Evolutionary conservation across 208 protist genomes (phyloP), one percentile per base, ranked within the genome.

Genomic region (Crithidia thermophila): DNA sequence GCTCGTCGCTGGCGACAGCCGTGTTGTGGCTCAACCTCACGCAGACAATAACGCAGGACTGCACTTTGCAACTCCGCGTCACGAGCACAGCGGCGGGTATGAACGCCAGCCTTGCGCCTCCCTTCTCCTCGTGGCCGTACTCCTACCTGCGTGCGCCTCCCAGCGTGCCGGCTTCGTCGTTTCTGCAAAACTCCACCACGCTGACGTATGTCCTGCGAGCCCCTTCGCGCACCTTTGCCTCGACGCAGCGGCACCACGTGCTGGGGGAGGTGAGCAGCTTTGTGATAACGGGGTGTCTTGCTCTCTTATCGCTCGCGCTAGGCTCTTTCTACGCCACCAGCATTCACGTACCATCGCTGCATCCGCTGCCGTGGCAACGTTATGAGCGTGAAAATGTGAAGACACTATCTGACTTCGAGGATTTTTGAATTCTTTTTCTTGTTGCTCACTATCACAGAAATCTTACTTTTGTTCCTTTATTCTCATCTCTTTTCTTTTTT

Each of bases 81-180:
- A 63, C 14, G 21, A 68, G 60, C 39, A 52, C 51, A 2, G 33
- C 27, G 13, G 16, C 51, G 8, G 50, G 42, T n/a, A n/a, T n/a
- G n/a, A n/a, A n/a, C 3, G 42, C 61, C 16, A 46, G 67, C 28
- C 51, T 62, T 4, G 36, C 47, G 16, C 11, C 23, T 16, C 68
- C 68, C 9, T 43, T 61, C 45, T 18, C 45, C 25, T 58, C 68
- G 43, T 75, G 68, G 68, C 68, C 68, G 4, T 62, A 68, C 52
- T 61, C 51, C 16, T 63, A 75, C 36, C 56, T 75, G 25, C 34
- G 59, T 7, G 30, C 63, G 7, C 52, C 64, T 0, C 20, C 61
- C 31, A 27, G 58, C 23, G 14, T 51, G 4, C 30, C 57, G 42
- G 27, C 60, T 3, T 57, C 60, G 28, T 46, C 45, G 20, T 75